Conservation (phyloP, 169 alveolate species). For the Eimeria necatrix region DNA sequence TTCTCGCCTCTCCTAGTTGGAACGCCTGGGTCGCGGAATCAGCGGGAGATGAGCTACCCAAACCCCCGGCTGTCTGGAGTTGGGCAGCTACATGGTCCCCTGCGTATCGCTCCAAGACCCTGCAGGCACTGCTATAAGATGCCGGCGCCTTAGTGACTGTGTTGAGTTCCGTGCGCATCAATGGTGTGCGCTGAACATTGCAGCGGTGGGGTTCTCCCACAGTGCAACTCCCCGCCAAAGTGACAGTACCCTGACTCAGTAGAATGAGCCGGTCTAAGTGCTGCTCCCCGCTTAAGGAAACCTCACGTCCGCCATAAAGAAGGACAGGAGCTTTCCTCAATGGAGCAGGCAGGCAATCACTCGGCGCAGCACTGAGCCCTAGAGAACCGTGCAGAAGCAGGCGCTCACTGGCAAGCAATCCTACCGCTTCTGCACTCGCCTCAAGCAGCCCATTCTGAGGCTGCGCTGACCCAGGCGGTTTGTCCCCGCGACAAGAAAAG, state of each 20-base stretch:
- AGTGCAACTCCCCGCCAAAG: constrained; percentile 54
- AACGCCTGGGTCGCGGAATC: not conserved
- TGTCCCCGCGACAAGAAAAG: constrained; percentile 23
- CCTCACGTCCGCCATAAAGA: constrained; percentile 53
- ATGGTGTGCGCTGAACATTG: constrained; percentile 34
- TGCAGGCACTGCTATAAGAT: constrained; percentile 24
- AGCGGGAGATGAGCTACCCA: not conserved
- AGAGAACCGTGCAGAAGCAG: constrained; percentile 39
- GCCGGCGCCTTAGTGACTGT: not conserved
- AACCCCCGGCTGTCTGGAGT: constrained; percentile 8
- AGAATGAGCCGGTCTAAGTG: constrained; percentile 37
- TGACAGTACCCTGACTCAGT: constrained; percentile 41
- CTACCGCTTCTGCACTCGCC: constrained; percentile 3
- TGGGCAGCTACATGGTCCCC: not conserved
- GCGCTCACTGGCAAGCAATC: constrained; percentile 51
- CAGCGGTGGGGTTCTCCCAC: constrained; percentile 67
- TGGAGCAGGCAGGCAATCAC: constrained; percentile 58
- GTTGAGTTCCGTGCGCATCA: not conserved
- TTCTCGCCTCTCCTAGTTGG: not conserved
- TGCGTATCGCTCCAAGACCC: constrained; percentile 2
- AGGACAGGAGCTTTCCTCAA: constrained; percentile 2
- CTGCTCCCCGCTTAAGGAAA: constrained; percentile 58
- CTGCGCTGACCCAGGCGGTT: not conserved
- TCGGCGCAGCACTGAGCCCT: constrained; percentile 15
- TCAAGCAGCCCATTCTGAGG: constrained; percentile 1